Percentiles rank a stretch among this genome's conserved stretches.
phyloP scores from a whole-genome alignment of 164 flowering plant genomes.

The Cinnamomum chago region DNA sequence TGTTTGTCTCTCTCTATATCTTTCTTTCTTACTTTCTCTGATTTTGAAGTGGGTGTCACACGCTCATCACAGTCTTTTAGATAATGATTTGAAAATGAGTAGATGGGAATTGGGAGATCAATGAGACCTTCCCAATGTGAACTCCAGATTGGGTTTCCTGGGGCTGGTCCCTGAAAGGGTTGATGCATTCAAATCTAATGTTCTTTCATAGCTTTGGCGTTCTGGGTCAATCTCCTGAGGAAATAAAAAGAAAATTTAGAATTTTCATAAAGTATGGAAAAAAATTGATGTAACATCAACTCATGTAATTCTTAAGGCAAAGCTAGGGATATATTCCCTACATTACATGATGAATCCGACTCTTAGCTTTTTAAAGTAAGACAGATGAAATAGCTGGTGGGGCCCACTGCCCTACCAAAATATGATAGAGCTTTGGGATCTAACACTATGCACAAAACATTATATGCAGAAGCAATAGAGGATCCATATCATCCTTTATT shows the following conservation, averaged over 20 bases:
- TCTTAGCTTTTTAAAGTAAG: too few species aligned
- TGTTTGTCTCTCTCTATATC: slow-evolving; percentile 26
- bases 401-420: too few species aligned
- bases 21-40: slow-evolving; percentile 27
- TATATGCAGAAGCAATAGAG: too few species aligned
- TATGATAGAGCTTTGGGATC: too few species aligned
- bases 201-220: slow-evolving; percentile 51
- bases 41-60: slow-evolving; percentile 51
- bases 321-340: too few species aligned
- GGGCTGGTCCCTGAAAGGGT: slow-evolving; percentile 46
- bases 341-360: too few species aligned
- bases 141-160: slow-evolving; percentile 82
- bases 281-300: too few species aligned
- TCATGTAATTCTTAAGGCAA: too few species aligned
- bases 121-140: slow-evolving; percentile 78
- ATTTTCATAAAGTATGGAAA: too few species aligned
- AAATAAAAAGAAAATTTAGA: neutral
- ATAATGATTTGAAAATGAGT: slow-evolving; percentile 58
- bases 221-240: slow-evolving; percentile 45
- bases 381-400: too few species aligned
- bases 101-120: slow-evolving; percentile 26
- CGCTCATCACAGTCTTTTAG: slow-evolving; percentile 34
- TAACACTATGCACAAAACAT: too few species aligned
- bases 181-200: slow-evolving; percentile 56
- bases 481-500: too few species aligned